These are phyloP conservation scores for Cardamine chenopodiifolia DNA, from an alignment of 345 rosid genomes.

Conservation along the genomic window DNA sequence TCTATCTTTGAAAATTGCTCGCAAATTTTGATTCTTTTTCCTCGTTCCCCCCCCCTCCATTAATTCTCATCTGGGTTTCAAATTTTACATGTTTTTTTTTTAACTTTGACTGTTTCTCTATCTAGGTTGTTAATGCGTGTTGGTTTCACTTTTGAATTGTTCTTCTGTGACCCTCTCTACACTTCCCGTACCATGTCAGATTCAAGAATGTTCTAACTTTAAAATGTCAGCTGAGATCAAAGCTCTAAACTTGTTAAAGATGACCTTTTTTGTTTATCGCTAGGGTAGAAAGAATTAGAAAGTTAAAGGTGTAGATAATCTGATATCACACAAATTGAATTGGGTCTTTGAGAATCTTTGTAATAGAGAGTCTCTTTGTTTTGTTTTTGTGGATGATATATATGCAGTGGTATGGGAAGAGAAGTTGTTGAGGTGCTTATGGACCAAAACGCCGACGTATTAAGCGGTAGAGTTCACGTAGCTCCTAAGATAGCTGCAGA, in stretches of 20 bases:
- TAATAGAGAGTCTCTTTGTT: conserved; percentile 2
- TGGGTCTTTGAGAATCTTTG: conserved; percentile 5
- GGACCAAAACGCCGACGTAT: conserved; percentile 63
- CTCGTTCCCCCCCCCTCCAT: not conserved
- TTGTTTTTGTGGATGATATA: not conserved
- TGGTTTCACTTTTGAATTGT: conserved; percentile 38
- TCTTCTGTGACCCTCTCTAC: conserved; percentile 11
- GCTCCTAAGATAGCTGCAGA: conserved; percentile 58
- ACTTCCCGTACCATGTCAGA: conserved; percentile 24
- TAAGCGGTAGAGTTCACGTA: conserved; percentile 49
- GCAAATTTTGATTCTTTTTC: not conserved
- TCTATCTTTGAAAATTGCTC: not conserved
- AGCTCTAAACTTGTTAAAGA: conserved; percentile 10
- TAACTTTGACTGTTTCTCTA: conserved; percentile 28
- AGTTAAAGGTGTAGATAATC: conserved; percentile 6
- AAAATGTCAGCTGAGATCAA: not conserved
- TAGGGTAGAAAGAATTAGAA: conserved; percentile 5
- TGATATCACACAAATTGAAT: conserved; percentile 58
- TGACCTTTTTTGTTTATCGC: not conserved
- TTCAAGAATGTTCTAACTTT: conserved; percentile 22
- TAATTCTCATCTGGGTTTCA: not conserved
- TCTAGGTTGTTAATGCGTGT: conserved; percentile 32
- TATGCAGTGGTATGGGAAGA: conserved; percentile 80
- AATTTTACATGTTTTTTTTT: not conserved
- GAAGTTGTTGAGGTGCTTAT: conserved; percentile 58